Base-by-base conservation (phyloP, 2,329 filamentous ascomycete genomes). In the Macrophomina pseudophaseolina region DNA sequence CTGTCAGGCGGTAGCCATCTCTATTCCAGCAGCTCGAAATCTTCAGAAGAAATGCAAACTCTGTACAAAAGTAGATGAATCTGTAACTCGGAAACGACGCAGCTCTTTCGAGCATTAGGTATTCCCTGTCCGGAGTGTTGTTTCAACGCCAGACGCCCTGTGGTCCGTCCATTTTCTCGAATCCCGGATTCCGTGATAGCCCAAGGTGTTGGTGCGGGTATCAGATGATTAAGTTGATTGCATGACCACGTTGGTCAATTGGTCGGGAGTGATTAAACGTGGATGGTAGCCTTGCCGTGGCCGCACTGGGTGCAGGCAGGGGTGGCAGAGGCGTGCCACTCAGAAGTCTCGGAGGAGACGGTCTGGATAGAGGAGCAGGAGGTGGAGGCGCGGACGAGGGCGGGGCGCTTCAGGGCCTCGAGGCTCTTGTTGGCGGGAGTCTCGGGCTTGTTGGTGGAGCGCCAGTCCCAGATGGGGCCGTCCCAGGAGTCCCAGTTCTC, bases 401-500 rank as follows among this genome's bases (percentile, higher is more conserved):
- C 33, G 5, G 64, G 64, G 64, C 64, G 64, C 64, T 66, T 66
- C 18, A 66, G 23, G 16, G 64, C 35, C 8, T 59, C 64, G 33
- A 66, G 28, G 11, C 30, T 14, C 64, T 66, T 66, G 53, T 60
- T 66, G 64, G 64, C 42, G 11, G 42, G 35, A 18, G 33, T 44
- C 30, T 16, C 58, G 38, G 65, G 65, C 56, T 48, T 54, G 58
- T 66, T 66, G 65, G 65, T 66, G 35, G 35, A 40, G 48, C 65
- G 65, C 56, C 56, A 66, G 48, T 53, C 48, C 65, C 65, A 66
- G 65, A 66, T 18, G 58, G 65, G 65, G 38, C 65, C 65, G 49
- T 66, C 65, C 56, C 58, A 66, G 30, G 48, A 54, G 65, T 66
- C 64, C 70, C 69, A 71, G 44, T 69, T 68, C 38, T 71, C 64